phyloP scores from a whole-genome alignment of 768 basidiomycete species.

The Termitomyces sp. region DNA sequence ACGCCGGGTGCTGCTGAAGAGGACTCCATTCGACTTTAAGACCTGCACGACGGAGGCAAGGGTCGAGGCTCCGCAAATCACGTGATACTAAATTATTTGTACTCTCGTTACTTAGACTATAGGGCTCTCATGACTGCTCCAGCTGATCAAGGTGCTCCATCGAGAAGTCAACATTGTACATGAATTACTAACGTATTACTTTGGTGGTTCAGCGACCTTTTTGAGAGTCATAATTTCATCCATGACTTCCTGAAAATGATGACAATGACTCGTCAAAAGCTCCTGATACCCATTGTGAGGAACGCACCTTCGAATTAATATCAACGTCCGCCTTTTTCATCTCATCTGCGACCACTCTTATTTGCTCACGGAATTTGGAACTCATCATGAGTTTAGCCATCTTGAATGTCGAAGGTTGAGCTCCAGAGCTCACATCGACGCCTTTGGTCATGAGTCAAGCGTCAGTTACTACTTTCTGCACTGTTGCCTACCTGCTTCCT shows the following conservation, averaged over 20 bases:
- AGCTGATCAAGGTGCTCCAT: background rate
- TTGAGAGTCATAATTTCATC: slow-evolving; percentile 32
- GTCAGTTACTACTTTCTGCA: background rate
- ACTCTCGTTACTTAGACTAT: too few relatives aligned
- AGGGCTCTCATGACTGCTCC: too few relatives aligned
- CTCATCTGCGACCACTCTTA: slow-evolving; percentile 40
- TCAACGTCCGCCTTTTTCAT: slow-evolving; percentile 60
- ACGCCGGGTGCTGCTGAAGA: slow-evolving; percentile 5
- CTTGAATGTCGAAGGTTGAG: slow-evolving; percentile 43
- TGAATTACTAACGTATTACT: slow-evolving; percentile 9
- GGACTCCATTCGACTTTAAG: slow-evolving; percentile 9
- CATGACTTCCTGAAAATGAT: slow-evolving; percentile 38
- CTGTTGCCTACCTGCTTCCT: slow-evolving; percentile 38
- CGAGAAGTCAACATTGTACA: background rate
- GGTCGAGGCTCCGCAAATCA: background rate
- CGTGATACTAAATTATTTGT: background rate
- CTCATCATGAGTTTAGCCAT: slow-evolving; percentile 51
- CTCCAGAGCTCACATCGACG: slow-evolving; percentile 38
- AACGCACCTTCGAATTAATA: slow-evolving; percentile 45
- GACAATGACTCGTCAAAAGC: background rate
- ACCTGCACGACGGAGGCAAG: too few relatives aligned
- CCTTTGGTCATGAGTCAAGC: slow-evolving; percentile 29
- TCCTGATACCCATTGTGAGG: background rate
- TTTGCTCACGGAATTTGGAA: slow-evolving; percentile 46
- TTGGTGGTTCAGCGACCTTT: slow-evolving; percentile 15